Conservation (phyloP, 805 yeast species). For the Saccharomycopsis oosterbeekiorum region DNA sequence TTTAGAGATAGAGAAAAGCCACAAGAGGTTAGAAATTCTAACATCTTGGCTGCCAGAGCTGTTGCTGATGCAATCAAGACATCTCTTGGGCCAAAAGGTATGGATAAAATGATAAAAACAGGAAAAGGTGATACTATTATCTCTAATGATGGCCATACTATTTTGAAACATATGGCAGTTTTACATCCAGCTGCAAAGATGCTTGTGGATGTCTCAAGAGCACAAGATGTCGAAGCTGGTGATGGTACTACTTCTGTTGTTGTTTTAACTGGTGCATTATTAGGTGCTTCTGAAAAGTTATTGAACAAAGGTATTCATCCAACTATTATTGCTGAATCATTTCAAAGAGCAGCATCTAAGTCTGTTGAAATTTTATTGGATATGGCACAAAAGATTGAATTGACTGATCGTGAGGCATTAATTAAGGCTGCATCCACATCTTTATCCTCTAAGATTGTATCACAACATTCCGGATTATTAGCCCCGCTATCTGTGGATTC, state of each 20-base stretch:
- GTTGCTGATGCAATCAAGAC: slow-evolving; percentile 94
- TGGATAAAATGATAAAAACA: slow-evolving; percentile 98
- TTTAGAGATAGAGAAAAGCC: slow-evolving; percentile 93
- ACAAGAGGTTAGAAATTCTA: slow-evolving; percentile 82
- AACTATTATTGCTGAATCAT: slow-evolving; percentile 84
- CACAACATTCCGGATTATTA: slow-evolving; percentile 76
- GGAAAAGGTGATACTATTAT: slow-evolving; percentile 86
- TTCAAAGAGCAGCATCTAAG: slow-evolving; percentile 79
- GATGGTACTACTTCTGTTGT: slow-evolving; percentile 99
- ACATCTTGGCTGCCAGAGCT: slow-evolving; percentile 86
- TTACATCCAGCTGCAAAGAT: slow-evolving; percentile 97
- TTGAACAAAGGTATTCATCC: slow-evolving; percentile 92
- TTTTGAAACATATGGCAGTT: slow-evolving; percentile 94
- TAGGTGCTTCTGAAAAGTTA: slow-evolving; percentile 91
- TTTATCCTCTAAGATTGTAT: slow-evolving; percentile 86
- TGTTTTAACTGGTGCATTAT: slow-evolving; percentile 83
- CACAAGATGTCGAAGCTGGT: slow-evolving; percentile 99
- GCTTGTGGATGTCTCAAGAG: slow-evolving; percentile 95
- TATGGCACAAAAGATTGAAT: slow-evolving; percentile 75
- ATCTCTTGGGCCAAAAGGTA: slow-evolving; percentile 95
- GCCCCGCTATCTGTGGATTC: slow-evolving; percentile 95
- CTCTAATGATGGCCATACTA: slow-evolving; percentile 97
- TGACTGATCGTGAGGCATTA: slow-evolving; percentile 71
- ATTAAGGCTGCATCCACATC: slow-evolving; percentile 93
- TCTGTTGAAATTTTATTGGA: slow-evolving; percentile 73